Percentiles rank a stretch among this genome's conserved stretches.
Evolutionary conservation across 495 filamentous ascomycete species (phyloP).

Genomic region (Aspergillus funiculosus): DNA sequence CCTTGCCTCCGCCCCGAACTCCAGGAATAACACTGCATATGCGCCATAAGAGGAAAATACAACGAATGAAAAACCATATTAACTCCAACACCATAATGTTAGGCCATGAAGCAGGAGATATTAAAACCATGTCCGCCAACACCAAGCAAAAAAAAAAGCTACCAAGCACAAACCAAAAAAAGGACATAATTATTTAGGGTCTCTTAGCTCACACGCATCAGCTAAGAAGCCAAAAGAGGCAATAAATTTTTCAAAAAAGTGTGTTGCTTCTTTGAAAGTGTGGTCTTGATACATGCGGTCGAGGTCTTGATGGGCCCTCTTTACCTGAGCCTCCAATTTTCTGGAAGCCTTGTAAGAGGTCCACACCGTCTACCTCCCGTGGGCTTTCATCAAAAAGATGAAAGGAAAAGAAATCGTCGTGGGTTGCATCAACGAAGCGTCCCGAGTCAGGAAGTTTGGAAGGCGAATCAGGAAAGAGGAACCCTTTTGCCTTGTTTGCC

Average conservation of each 20-base stretch:
- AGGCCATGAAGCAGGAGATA: no score
- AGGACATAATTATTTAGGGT: not conserved
- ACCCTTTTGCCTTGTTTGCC: conserved; percentile 31
- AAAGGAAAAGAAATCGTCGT: conserved; percentile 58
- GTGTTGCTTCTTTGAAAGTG: conserved; percentile 38
- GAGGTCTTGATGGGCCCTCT: conserved; percentile 26
- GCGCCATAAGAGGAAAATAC: conserved; percentile 17
- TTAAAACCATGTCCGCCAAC: conserved; percentile 4
- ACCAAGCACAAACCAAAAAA: not conserved
- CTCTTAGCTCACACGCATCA: no score
- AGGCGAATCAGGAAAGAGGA: conserved; percentile 44
- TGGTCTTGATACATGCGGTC: conserved; percentile 33
- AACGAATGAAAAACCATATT: conserved; percentile 11
- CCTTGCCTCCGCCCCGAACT: conserved; percentile 28
- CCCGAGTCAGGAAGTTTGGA: conserved; percentile 46
- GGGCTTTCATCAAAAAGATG: conserved; percentile 55
- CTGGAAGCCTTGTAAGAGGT: conserved; percentile 84
- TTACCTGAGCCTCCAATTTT: conserved; percentile 64
- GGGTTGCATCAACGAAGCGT: conserved; percentile 51
- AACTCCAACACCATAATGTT: conserved; percentile 6
- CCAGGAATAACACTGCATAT: conserved; percentile 24
- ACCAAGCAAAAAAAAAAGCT: conserved; percentile 6
- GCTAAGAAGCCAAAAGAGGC: not conserved
- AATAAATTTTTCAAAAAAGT: conserved; percentile 29
- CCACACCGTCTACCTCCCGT: conserved; percentile 62